Conservation (phyloP, 495 filamentous ascomycete species). For the Cairneyella variabilis region DNA sequence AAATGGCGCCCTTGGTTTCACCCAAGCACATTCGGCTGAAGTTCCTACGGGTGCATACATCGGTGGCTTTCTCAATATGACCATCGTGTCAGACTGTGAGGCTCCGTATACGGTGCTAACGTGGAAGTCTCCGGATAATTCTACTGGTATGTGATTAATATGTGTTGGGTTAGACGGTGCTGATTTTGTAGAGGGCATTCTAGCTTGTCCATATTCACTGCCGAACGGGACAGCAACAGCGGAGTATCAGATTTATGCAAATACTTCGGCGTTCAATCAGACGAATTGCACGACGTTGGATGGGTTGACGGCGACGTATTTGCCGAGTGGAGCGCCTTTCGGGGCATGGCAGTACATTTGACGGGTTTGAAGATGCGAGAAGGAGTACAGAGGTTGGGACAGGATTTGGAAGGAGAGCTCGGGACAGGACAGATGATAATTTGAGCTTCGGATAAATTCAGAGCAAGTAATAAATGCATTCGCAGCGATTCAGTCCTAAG, state of each 20-base stretch:
- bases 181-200: conserved; percentile 17
- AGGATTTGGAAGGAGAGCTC: no score
- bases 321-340: neutral
- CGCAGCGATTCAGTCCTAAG: no score
- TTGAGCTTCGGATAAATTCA: no score
- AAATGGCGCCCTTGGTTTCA: conserved; percentile 55
- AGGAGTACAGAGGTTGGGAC: no score
- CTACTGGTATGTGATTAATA: neutral
- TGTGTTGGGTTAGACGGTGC: no score
- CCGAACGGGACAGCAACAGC: neutral
- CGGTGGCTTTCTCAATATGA: conserved; percentile 38
- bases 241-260: conserved; percentile 13
- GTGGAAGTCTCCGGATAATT: conserved; percentile 7
- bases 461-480: no score
- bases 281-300: conserved; percentile 13
- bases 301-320: conserved; percentile 7
- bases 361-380: no score
- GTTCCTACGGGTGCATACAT: conserved; percentile 49
- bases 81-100: neutral
- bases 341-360: conserved; percentile 18
- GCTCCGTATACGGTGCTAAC: neutral
- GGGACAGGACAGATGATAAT: no score
- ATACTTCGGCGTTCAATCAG: conserved; percentile 15
- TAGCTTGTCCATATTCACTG: conserved; percentile 6
- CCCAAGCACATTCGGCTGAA: conserved; percentile 54